Conservation (phyloP, 495 filamentous ascomycete genomes). For the Trichoderma gamsii region DNA sequence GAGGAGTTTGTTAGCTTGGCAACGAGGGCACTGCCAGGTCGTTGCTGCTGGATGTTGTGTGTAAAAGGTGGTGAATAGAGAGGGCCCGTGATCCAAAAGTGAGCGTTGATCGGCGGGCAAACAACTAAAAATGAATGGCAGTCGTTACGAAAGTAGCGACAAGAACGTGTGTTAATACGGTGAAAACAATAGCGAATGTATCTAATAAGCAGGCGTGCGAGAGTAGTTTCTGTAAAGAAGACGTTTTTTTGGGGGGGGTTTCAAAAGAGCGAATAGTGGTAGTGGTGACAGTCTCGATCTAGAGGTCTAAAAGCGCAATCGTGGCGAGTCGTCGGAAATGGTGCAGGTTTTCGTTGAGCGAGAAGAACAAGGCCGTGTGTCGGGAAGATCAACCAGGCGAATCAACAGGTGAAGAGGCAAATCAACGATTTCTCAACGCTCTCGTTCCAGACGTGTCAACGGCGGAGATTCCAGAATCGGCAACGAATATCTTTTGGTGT, state of each 20-base stretch:
- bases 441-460: conserved; percentile 13
- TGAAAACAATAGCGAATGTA: conserved; percentile 1
- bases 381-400: neutral
- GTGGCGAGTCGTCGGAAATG: conserved; percentile 3
- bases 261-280: conserved; percentile 1
- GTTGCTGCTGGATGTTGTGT: neutral
- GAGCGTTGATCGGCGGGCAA: neutral
- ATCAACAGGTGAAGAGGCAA: conserved; percentile 1
- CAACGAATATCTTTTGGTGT: neutral
- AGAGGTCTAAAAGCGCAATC: neutral
- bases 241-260: neutral
- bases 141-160: neutral
- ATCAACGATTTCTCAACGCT: neutral
- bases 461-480: neutral
- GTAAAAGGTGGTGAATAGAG: neutral
- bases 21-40: conserved; percentile 2
- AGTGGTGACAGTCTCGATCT: neutral
- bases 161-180: neutral
- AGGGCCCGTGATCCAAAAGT: neutral
- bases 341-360: neutral
- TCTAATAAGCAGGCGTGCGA: neutral
- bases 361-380: neutral
- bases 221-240: neutral
- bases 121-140: conserved; percentile 3
- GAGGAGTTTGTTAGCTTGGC: neutral